Conservation (phyloP, 495 filamentous ascomycete genomes). For the Xylaria castorea region DNA sequence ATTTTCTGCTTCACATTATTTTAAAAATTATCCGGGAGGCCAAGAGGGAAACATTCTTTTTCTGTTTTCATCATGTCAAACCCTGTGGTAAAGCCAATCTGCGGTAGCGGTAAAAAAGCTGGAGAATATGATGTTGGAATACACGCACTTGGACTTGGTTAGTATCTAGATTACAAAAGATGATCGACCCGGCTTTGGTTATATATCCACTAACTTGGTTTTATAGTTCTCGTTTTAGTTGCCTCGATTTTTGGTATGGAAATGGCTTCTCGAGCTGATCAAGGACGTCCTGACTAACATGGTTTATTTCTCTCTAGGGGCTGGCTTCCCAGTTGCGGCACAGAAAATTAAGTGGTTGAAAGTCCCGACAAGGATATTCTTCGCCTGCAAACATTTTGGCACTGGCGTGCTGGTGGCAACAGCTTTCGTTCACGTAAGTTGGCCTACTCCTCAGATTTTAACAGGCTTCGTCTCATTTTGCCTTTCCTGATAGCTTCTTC, state of each 20-base stretch:
- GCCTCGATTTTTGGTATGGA: conserved; percentile 49
- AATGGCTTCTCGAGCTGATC: conserved; percentile 14
- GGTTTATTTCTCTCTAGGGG: conserved; percentile 33
- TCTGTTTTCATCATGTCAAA: conserved; percentile 31
- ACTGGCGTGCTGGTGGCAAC: conserved; percentile 74
- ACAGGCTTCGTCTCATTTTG: conserved; percentile 16
- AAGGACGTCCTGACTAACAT: conserved; percentile 19
- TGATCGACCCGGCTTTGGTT: neutral
- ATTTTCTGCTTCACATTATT: conserved; percentile 22
- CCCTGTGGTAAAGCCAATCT: conserved; percentile 47
- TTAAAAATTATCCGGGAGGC: neutral
- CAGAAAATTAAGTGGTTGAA: conserved; percentile 62
- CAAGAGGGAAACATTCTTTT: conserved; percentile 23
- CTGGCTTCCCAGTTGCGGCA: conserved; percentile 60
- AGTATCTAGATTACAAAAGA: conserved; percentile 34
- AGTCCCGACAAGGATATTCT: conserved; percentile 59
- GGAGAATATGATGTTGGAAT: conserved; percentile 58
- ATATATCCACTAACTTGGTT: neutral
- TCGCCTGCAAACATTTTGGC: conserved; percentile 68
- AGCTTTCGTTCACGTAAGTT: conserved; percentile 64
- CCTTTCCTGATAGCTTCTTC: conserved; percentile 51
- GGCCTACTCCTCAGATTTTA: neutral
- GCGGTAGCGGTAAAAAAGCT: conserved; percentile 48
- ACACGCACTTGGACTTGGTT: conserved; percentile 57
- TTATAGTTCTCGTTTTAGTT: conserved; percentile 47